These are phyloP conservation scores for Exophiala viscosa DNA, from an alignment of 2,329 filamentous ascomycete genomes.

Conservation along the genomic window DNA sequence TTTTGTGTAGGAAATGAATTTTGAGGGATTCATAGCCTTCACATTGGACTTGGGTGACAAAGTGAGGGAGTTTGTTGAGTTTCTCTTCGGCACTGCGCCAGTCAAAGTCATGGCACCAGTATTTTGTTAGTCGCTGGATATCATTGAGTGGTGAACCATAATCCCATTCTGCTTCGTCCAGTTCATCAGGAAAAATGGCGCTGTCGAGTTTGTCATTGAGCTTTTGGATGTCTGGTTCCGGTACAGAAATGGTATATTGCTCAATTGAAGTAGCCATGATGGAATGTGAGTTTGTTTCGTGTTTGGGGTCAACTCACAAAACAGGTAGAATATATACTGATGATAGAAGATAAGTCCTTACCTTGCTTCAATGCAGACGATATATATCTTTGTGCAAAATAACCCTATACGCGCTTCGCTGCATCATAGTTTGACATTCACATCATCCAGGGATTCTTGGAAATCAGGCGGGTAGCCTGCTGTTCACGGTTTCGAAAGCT, in stretches of 20 bases:
- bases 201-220: conserved; percentile 36
- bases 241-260: conserved; percentile 35
- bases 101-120: conserved; percentile 37
- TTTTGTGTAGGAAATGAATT: conserved; percentile 40
- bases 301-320: too few relatives aligned
- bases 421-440: too few relatives aligned
- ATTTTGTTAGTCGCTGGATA: conserved; percentile 34
- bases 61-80: conserved; percentile 38
- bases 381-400: too few relatives aligned
- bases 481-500: too few relatives aligned
- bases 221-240: conserved; percentile 33
- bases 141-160: conserved; percentile 39
- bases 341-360: too few relatives aligned
- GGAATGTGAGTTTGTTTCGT: not conserved
- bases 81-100: conserved; percentile 36
- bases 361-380: too few relatives aligned
- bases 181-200: conserved; percentile 40
- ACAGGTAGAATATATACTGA: too few relatives aligned
- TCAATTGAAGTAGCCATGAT: conserved; percentile 17
- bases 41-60: conserved; percentile 36
- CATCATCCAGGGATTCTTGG: too few relatives aligned
- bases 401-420: too few relatives aligned
- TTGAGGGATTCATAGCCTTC: conserved; percentile 37
- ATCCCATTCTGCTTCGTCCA: conserved; percentile 39
- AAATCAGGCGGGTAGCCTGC: too few relatives aligned